Base-by-base conservation (phyloP, 2,329 filamentous ascomycete genomes). In the Aspergillus aculeatinus region DNA sequence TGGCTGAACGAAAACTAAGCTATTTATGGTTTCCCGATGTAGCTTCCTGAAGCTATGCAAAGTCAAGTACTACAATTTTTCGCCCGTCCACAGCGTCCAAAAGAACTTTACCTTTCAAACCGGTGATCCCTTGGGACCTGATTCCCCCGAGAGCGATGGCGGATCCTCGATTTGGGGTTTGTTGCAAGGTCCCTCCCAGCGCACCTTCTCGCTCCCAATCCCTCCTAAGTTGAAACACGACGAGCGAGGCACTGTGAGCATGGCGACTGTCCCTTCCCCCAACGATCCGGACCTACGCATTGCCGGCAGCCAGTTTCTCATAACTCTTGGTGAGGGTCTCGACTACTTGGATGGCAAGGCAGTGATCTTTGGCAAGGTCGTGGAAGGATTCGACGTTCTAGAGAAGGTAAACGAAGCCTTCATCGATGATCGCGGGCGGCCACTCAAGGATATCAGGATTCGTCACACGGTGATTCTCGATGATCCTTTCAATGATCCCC, bases 21-120 rank as follows among this genome's bases (percentile, higher is more conserved):
- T 70, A 66, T 76, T 71, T 71, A 68, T 68, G 39, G 65, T 65
- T 52, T 69, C 63, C 63, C 68, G 68, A 71, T 74, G 64, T 77
- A 96, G 92, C 83, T 98, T 99, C 77, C 82, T 99, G 59, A 98
- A 99, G 83, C 90, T 99, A 69, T 97, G 95, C 86, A 98, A 98
- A 80, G 83, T 92, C 78, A 99, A 97, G 81, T 99, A 98, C 81
- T 99, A 97, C 87, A 98, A 98, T 81, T 98, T 96, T 76, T 88
- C 92, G 5, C 95, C 94, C 27, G 81, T 98, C 57, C 91, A 97
- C 79, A 92, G 89, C 67, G 86, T 99, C 42, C 95, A 97, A 74
- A 95, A 94, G 75, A 88, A 92, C 77, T 98, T 97, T 78, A 96
- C 93, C 62, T 96, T 96, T 78, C 94, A 98, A 77, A 96, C 91